A percentile compares a stretch with the other conserved stretches of the same genome.
phyloP scores from a whole-genome alignment of 2,329 filamentous ascomycete genomes.

The Amylocarpus encephaloides region DNA sequence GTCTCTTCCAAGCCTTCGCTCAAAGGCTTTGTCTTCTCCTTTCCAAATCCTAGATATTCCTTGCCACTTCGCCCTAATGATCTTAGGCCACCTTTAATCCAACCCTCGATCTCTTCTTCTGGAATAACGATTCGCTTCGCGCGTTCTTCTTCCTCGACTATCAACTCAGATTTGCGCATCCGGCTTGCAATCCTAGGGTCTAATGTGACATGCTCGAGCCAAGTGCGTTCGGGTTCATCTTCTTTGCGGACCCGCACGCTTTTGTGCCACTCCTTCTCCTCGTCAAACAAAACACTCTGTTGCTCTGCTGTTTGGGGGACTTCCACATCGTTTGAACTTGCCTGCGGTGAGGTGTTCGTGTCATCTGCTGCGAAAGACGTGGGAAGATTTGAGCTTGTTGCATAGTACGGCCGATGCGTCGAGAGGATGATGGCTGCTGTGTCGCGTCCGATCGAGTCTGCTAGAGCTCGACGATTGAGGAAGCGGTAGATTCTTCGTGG shows the following conservation, averaged over 20 bases:
- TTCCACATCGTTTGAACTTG: not conserved
- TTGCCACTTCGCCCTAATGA: slow-evolving; percentile 36
- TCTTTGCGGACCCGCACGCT: slow-evolving; percentile 54
- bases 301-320: slow-evolving; percentile 46
- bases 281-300: slow-evolving; percentile 55
- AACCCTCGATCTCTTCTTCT: slow-evolving; percentile 64
- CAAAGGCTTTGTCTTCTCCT: slow-evolving; percentile 16
- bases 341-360: slow-evolving; percentile 28
- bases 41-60: slow-evolving; percentile 17
- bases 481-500: slow-evolving; percentile 81
- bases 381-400: slow-evolving; percentile 33
- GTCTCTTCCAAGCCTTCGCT: not conserved
- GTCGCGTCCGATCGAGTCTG: slow-evolving; percentile 80
- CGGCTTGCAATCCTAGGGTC: slow-evolving; percentile 69
- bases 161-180: slow-evolving; percentile 74
- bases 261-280: slow-evolving; percentile 82
- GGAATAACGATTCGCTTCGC: slow-evolving; percentile 56
- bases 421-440: slow-evolving; percentile 78
- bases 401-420: slow-evolving; percentile 40
- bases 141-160: slow-evolving; percentile 61
- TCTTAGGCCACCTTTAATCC: slow-evolving; percentile 55
- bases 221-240: slow-evolving; percentile 61
- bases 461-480: slow-evolving; percentile 76
- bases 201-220: slow-evolving; percentile 66
- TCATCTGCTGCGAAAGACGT: slow-evolving; percentile 14